These are phyloP conservation scores for Halocafeteria seosinensis DNA, from an alignment of 108 stramenopile species.

Conservation along the genomic window DNA sequence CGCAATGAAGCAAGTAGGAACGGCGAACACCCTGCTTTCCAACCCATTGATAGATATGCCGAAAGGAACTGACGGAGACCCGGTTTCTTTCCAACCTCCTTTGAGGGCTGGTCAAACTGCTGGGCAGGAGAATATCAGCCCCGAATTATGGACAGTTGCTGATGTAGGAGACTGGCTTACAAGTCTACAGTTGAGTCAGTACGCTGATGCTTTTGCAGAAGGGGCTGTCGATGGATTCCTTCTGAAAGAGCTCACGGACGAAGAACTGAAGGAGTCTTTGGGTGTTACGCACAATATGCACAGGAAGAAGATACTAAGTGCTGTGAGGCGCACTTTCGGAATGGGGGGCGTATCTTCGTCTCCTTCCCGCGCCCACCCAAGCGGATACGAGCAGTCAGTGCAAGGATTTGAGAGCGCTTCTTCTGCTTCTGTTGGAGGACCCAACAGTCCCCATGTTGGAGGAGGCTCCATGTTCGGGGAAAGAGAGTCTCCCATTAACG, in stretches of 20 bases:
- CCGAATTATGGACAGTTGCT: constrained; percentile 56
- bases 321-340: constrained; percentile 15
- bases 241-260: constrained; percentile 63
- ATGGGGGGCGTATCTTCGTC: background rate
- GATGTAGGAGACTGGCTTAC: constrained; percentile 62
- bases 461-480: background rate
- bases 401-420: background rate
- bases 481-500: background rate
- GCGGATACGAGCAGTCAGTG: too few relatives aligned
- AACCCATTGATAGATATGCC: constrained; percentile 1
- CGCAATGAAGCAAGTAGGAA: constrained; percentile 58
- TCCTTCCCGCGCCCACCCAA: too few relatives aligned
- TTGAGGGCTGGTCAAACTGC: constrained; percentile 36
- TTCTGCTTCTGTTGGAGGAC: background rate
- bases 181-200: constrained; percentile 54
- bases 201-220: constrained; percentile 53
- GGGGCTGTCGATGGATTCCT: constrained; percentile 66
- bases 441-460: background rate
- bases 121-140: constrained; percentile 32
- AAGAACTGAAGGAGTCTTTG: constrained; percentile 60
- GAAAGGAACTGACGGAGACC: constrained; percentile 5
- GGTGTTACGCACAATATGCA: constrained; percentile 67
- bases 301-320: constrained; percentile 65
- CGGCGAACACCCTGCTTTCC: constrained; percentile 41
- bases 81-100: constrained; percentile 20